Evolutionary conservation across 371 early-diverging fungal species (phyloP), one percentile per base, ranked within the genome.

Genomic region (Mucor indicus): DNA sequence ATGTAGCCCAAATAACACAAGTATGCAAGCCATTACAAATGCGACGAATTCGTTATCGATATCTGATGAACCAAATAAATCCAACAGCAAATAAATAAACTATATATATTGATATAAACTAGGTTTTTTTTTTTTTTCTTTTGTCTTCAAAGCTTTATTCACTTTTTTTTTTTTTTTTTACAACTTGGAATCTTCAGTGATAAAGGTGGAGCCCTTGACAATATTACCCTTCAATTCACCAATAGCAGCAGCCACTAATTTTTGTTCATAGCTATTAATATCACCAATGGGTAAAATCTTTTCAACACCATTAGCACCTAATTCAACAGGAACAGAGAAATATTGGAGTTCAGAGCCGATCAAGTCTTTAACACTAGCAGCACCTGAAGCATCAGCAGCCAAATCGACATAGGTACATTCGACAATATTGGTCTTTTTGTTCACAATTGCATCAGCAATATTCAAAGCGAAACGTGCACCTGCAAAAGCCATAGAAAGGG

Each of bases 401-500:
- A 89, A 83, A 75, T 91, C 67, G 62, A 95, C 85, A 62, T 81
- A 95, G 4, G 91, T 84, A 50, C 86, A 86, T 63, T 92, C 92
- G 39, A 80, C 75, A 52, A 89, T 60, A 27, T 83, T 82, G 13
- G 69, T 44, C 68, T 11, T 11, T 27, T 84, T 83, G 9, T 47
- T 52, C 27, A 85, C 75, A 29, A 77, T 64, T 4, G 93, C 92
- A 3, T 87, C 80, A 11, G 92, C 58, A 16, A 95, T 60, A 21
- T 80, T 76, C 55, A 80, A 60, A 20, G 86, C 80, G 62, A 94
- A 94, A 31, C 90, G 87, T 33, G 91, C 91, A 59, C 92, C 95
- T 46, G 95, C 95, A 46, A 75, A 89, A 15, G 95, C 95, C 95
- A 94, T 92, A 32, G 90, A 89, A 12, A 94, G 75, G 9, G 95